Conservation (phyloP, 1,139 yeast genomes). For the Debaryomyces subglobosus region DNA sequence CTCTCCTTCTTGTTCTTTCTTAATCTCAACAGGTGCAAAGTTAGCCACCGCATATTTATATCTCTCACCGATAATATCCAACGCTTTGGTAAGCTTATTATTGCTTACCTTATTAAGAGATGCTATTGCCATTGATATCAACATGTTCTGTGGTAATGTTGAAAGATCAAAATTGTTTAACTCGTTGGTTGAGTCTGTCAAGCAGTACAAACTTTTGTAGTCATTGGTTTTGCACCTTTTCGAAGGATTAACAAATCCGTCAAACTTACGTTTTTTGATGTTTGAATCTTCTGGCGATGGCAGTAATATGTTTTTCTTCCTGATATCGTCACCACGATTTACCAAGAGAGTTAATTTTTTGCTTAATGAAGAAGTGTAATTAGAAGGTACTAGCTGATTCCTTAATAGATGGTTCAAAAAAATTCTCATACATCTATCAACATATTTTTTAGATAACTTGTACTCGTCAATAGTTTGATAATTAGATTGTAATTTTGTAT, state of each 20-base stretch:
- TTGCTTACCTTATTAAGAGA: conserved; percentile 61
- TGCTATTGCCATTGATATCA: conserved; percentile 65
- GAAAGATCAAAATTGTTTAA: conserved; percentile 70
- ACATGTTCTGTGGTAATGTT: conserved; percentile 63
- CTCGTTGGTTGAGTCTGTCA: conserved; percentile 64
- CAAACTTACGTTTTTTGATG: conserved; percentile 44
- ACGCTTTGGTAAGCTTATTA: conserved; percentile 62
- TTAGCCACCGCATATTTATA: conserved; percentile 37
- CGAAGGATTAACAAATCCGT: conserved; percentile 35
- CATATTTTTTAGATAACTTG: conserved; percentile 45
- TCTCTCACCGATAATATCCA: conserved; percentile 68
- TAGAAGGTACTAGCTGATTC: conserved; percentile 36
- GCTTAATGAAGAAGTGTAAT: conserved; percentile 31
- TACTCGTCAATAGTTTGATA: conserved; percentile 48
- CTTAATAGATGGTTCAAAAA: conserved; percentile 41
- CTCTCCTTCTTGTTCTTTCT: conserved; percentile 16
- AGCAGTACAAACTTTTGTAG: conserved; percentile 53
- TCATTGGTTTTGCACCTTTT: conserved; percentile 35
- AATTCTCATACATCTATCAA: conserved; percentile 42
- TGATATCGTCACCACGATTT: conserved; percentile 45
- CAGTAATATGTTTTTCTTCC: conserved; percentile 42
- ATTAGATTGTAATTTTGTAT: conserved; percentile 44
- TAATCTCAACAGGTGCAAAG: conserved; percentile 10
- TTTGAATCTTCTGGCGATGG: conserved; percentile 29
- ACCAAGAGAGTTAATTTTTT: conserved; percentile 33